A percentile compares a stretch with the other conserved stretches of the same genome.
Evolutionary conservation across 2,329 filamentous ascomycete genomes (phyloP).

Genomic region (Gnomoniopsis smithogilvyi): DNA sequence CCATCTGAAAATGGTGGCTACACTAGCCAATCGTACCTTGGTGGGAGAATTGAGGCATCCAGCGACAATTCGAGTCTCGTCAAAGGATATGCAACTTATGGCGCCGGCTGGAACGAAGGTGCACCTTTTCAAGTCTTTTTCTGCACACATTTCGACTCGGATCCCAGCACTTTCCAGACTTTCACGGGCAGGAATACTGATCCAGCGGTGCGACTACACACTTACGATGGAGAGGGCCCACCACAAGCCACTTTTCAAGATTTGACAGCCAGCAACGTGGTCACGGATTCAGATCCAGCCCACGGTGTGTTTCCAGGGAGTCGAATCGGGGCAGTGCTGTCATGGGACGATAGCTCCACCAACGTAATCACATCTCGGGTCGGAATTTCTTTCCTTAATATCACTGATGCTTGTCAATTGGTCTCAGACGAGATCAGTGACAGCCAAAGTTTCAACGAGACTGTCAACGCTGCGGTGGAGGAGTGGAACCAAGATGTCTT

Average conservation of each 20-base stretch:
- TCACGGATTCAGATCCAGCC: constrained; percentile 43
- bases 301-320: constrained; percentile 30
- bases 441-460: constrained; percentile 37
- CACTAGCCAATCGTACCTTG: constrained; percentile 36
- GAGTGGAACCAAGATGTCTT: constrained; percentile 46
- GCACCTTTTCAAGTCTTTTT: constrained; percentile 41
- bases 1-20: constrained; percentile 40
- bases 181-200: constrained; percentile 47
- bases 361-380: constrained; percentile 44
- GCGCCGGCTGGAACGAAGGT: constrained; percentile 42
- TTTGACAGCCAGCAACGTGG: background rate
- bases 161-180: constrained; percentile 30
- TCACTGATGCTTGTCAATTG: constrained; percentile 45
- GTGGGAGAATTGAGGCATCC: constrained; percentile 26
- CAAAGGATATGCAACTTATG: constrained; percentile 43
- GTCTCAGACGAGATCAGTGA: constrained; percentile 39
- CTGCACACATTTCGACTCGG: constrained; percentile 38
- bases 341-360: constrained; percentile 34
- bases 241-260: constrained; percentile 12
- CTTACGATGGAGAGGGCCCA: constrained; percentile 4
- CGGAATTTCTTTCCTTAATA: constrained; percentile 47
- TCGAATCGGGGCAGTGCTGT: constrained; percentile 49
- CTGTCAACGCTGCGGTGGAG: constrained; percentile 35
- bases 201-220: constrained; percentile 26
- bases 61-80: constrained; percentile 33